A percentile compares a stretch with the other conserved stretches of the same genome.
Evolutionary conservation across 352 stramenopile genomes (phyloP).

Genomic region (Phytophthora rubi): DNA sequence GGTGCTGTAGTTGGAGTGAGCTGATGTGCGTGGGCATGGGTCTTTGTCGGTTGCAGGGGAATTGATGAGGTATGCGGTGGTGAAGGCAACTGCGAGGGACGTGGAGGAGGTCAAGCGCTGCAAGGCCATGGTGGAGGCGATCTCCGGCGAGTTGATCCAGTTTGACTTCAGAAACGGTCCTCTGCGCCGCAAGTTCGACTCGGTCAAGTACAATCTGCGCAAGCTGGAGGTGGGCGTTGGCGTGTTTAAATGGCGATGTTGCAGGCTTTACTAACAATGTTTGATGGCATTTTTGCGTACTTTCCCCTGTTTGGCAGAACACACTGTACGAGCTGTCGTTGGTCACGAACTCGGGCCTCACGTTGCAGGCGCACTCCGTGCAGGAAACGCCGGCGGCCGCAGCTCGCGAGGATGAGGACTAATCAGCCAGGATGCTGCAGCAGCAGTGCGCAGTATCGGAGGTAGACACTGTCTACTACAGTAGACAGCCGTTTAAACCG

Average conservation of each 20-base stretch:
- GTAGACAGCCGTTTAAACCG: no score
- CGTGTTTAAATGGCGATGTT: not conserved
- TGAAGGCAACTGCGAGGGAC: slow-evolving; percentile 89
- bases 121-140: slow-evolving; percentile 84
- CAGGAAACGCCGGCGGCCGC: slow-evolving; percentile 34
- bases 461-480: no score
- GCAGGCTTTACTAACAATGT: not conserved
- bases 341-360: slow-evolving; percentile 65
- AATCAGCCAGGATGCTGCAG: slow-evolving; percentile 2
- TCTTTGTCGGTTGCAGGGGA: slow-evolving; percentile 57
- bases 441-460: no score
- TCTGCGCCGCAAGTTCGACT: slow-evolving; percentile 94
- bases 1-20: not conserved
- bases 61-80: slow-evolving; percentile 88
- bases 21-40: not conserved
- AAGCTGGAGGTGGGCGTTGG: slow-evolving; percentile 80
- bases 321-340: slow-evolving; percentile 95
- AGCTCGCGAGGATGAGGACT: slow-evolving; percentile 31
- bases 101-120: slow-evolving; percentile 81
- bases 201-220: slow-evolving; percentile 95
- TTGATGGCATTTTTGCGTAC: not conserved
- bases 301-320: slow-evolving; percentile 59
- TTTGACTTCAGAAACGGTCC: slow-evolving; percentile 96
- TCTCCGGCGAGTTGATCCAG: slow-evolving; percentile 91
- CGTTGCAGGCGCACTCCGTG: slow-evolving; percentile 52